Evolutionary conservation across 495 filamentous ascomycete species (phyloP), one percentile per base, ranked within the genome.

Genomic region (Trypethelium eluteriae): DNA sequence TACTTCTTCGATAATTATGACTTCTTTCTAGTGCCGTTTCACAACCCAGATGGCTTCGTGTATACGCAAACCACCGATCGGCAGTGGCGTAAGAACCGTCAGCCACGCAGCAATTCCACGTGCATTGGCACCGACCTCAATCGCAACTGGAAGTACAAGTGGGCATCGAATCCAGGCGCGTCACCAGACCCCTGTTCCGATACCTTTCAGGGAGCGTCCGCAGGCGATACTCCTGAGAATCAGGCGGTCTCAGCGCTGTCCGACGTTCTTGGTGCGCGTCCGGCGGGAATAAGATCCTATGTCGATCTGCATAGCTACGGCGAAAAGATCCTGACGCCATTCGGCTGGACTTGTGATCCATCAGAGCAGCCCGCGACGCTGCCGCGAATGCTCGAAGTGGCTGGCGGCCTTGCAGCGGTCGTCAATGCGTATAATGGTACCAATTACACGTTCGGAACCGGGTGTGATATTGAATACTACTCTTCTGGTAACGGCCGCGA

Each of bases 31-130:
- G 74, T 87, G 63, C 85, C 85, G 0, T 69, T 87, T 39, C 84
- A 86, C 62, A 88, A 87, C 73, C 84, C 85, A 2, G 85, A 87
- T 41, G 85, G 84, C 65, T 88, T 88, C 72, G 78, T 85, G 35
- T 88, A 84, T 77, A 83, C 82, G 0, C 85, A 88, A 67, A 81
- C 81, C 18, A 82, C 64, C 32, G 74, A 84, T 67, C 81, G 85
- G 7, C 76, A 88, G 38, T 88, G 85, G 85, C 81, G 85, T 70
- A 88, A 88, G 75, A 88, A 87, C 77, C 78, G 85, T 0, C 82
- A 85, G 53, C 71, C 74, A 3, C 77, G 76, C 62, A 74, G 71
- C 50, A 62, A 66, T 5, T 38, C 57, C 16, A 73, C 77, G 16
- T 86, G 82, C 71, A 57, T 86, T 36, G 85, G 85, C 32, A 78